A percentile compares a stretch with the other conserved stretches of the same genome.
Evolutionary conservation across 2,329 filamentous ascomycete genomes (phyloP).

Genomic region (Nigrospora oryzae): DNA sequence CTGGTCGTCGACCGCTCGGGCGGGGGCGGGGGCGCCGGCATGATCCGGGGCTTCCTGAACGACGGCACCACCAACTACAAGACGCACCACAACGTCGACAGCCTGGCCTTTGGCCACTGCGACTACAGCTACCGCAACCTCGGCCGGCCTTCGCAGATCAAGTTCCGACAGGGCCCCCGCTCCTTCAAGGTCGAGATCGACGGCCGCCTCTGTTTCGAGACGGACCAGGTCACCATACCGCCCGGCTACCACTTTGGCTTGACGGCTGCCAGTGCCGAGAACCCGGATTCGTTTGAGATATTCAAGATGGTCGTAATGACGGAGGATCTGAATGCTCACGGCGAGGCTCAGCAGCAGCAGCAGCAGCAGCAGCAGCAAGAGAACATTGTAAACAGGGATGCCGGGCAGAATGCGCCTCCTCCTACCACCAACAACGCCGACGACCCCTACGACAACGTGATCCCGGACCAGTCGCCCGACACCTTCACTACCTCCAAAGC

Average conservation of each 20-base stretch:
- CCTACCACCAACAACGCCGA: conserved; percentile 12
- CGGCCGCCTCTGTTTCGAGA: conserved; percentile 74
- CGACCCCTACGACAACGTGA: conserved; percentile 27
- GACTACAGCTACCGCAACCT: conserved; percentile 86
- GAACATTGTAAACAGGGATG: conserved; percentile 3
- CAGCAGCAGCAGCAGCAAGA: conserved; percentile 22
- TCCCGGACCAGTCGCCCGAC: conserved; percentile 40
- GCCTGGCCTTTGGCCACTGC: conserved; percentile 88
- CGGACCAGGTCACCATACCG: conserved; percentile 69
- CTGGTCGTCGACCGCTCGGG: conserved; percentile 80
- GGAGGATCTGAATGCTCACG: conserved; percentile 29
- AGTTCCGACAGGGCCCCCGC: conserved; percentile 55
- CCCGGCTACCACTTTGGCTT: conserved; percentile 78
- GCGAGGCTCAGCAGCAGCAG: conserved; percentile 21
- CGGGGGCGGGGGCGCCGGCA: conserved; percentile 62
- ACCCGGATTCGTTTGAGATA: conserved; percentile 88
- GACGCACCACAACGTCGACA: conserved; percentile 68
- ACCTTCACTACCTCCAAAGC: conserved; percentile 38
- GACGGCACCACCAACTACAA: conserved; percentile 78
- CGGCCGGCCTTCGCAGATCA: conserved; percentile 72
- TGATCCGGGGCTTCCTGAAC: conserved; percentile 87
- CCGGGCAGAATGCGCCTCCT: background rate
- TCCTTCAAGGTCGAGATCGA: conserved; percentile 76
- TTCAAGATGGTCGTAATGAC: conserved; percentile 76
- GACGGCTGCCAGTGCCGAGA: conserved; percentile 81